phyloP scores from a whole-genome alignment of 495 filamentous ascomycete species.

The Usnea hakonensis region DNA sequence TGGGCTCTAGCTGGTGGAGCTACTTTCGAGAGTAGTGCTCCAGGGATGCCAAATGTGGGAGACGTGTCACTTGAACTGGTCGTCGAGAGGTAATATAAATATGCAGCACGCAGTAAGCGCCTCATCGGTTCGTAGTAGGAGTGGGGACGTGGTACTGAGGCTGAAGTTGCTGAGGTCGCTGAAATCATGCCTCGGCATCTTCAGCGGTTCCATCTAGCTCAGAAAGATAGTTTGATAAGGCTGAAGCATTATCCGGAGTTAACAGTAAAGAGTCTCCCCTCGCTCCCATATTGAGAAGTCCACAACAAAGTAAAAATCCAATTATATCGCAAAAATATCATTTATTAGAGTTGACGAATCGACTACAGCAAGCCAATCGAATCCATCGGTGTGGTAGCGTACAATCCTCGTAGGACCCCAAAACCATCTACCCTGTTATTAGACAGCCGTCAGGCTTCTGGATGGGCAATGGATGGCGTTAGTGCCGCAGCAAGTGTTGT shows the following conservation, averaged over 20 bases:
- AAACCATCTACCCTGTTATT: neutral
- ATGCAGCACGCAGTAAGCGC: too few relatives aligned
- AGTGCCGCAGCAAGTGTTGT: conserved; percentile 32
- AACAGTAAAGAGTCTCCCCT: neutral
- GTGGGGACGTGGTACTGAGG: too few relatives aligned
- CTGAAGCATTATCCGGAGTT: neutral
- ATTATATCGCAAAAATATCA: neutral
- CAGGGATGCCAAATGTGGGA: too few relatives aligned
- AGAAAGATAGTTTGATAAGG: too few relatives aligned
- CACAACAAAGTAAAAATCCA: neutral
- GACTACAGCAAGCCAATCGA: conserved; percentile 1
- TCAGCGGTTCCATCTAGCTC: too few relatives aligned
- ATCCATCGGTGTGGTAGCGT: neutral
- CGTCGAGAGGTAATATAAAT: too few relatives aligned
- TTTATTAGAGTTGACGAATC: neutral
- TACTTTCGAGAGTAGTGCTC: too few relatives aligned
- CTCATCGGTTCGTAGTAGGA: too few relatives aligned
- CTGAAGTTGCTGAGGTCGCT: too few relatives aligned
- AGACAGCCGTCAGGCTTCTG: conserved; percentile 3
- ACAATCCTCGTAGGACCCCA: neutral
- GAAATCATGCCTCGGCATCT: too few relatives aligned
- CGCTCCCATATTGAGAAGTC: conserved; percentile 1
- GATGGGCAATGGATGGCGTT: conserved; percentile 26
- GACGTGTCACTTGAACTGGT: too few relatives aligned
- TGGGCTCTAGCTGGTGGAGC: too few relatives aligned